Conservation (phyloP, 2,329 filamentous ascomycete species). For the Xylariaceae sp. region DNA sequence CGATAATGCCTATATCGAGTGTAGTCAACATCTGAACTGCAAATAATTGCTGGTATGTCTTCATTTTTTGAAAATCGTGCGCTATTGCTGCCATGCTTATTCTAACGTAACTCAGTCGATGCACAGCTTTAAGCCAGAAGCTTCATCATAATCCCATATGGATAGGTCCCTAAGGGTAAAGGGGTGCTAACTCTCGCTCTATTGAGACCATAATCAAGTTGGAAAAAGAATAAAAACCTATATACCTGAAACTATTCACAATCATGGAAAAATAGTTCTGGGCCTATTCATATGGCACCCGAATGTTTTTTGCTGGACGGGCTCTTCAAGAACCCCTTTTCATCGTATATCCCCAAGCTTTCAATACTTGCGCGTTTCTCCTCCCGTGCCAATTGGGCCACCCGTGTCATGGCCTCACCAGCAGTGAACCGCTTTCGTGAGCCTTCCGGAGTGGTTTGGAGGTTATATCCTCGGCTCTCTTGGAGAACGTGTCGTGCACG, state of each 20-base stretch:
- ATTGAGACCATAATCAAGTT: constrained; percentile 9
- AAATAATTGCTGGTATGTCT: constrained; percentile 11
- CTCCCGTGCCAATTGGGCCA: constrained; percentile 16
- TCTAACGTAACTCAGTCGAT: constrained; percentile 13
- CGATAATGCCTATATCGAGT: background rate
- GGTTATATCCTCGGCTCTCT: constrained; percentile 11
- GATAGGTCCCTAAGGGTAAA: background rate
- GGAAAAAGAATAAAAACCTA: constrained; percentile 5
- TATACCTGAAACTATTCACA: constrained; percentile 13
- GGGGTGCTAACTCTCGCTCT: background rate
- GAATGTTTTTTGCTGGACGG: constrained; percentile 4
- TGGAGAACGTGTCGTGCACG: constrained; percentile 12
- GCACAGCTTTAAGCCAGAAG: background rate
- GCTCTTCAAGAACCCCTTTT: constrained; percentile 25
- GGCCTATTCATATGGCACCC: background rate
- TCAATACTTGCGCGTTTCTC: constrained; percentile 16
- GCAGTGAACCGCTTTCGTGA: background rate
- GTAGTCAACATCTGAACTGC: background rate
- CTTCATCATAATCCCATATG: background rate
- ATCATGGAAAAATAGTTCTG: constrained; percentile 2
- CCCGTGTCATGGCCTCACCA: constrained; percentile 12
- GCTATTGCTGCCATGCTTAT: background rate
- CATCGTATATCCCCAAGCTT: constrained; percentile 26
- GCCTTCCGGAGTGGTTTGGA: constrained; percentile 6
- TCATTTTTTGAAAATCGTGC: background rate